phyloP scores from a whole-genome alignment of 495 filamentous ascomycete genomes.

The Parathielavia appendiculata region DNA sequence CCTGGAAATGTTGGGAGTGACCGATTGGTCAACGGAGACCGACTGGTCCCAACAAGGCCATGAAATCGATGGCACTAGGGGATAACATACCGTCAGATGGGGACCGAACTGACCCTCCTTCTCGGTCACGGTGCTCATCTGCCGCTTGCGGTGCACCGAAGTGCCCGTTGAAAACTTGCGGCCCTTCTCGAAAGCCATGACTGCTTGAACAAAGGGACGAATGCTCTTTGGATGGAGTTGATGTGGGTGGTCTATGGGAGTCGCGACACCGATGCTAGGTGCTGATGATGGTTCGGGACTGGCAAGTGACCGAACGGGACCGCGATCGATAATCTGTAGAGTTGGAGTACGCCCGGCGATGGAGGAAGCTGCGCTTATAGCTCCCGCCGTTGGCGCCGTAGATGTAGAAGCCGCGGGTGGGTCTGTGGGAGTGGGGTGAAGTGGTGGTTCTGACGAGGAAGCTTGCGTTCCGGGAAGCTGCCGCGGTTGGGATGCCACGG shows the following conservation, averaged over 20 bases:
- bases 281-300: slow-evolving; percentile 10
- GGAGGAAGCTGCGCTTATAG: slow-evolving; percentile 6
- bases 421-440: slow-evolving; percentile 1
- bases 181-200: slow-evolving; percentile 38
- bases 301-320: slow-evolving; percentile 10
- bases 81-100: slow-evolving; percentile 39
- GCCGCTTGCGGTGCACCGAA: slow-evolving; percentile 42
- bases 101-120: slow-evolving; percentile 44
- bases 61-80: neutral
- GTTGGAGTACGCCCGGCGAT: neutral
- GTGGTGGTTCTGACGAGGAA: neutral
- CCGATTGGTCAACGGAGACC: too few species aligned
- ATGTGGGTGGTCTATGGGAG: slow-evolving; percentile 4
- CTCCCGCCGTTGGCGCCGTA: neutral
- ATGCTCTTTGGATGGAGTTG: slow-evolving; percentile 20
- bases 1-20: too few species aligned
- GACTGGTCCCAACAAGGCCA: neutral
- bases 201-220: slow-evolving; percentile 22
- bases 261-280: slow-evolving; percentile 5
- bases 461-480: neutral
- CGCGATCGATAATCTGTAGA: slow-evolving; percentile 2
- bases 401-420: neutral
- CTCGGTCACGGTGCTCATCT: slow-evolving; percentile 40
- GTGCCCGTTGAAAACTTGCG: slow-evolving; percentile 41
- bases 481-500: slow-evolving; percentile 9